Percentiles rank a stretch among this genome's conserved stretches.
phyloP scores from a whole-genome alignment of 2,329 filamentous ascomycete genomes.

The Aciculosporium take region DNA sequence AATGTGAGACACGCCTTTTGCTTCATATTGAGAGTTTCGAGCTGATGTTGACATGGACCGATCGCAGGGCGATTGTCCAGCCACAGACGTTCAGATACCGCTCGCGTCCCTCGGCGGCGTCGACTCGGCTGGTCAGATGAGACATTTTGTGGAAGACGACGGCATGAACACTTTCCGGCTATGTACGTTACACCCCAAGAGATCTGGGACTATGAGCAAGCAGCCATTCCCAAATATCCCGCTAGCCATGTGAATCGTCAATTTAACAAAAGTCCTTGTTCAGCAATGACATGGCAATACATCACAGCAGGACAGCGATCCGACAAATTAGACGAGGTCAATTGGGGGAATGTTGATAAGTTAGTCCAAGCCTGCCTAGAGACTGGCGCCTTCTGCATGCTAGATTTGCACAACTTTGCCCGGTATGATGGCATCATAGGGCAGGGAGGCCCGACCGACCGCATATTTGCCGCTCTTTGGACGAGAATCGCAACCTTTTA shows the following conservation, averaged over 20 bases:
- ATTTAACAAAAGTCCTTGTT: not conserved
- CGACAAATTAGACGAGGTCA: slow-evolving; percentile 31
- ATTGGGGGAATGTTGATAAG: slow-evolving; percentile 37
- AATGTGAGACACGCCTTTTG: slow-evolving; percentile 19
- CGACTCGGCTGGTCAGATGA: slow-evolving; percentile 37
- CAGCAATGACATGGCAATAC: slow-evolving; percentile 41
- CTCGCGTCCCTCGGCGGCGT: slow-evolving; percentile 17
- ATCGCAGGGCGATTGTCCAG: slow-evolving; percentile 24
- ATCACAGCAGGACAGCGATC: slow-evolving; percentile 39
- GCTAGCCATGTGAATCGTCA: not conserved
- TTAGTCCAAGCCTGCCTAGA: slow-evolving; percentile 41
- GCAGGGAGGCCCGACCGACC: slow-evolving; percentile 48
- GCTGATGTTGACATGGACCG: not conserved
- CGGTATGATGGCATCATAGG: slow-evolving; percentile 53
- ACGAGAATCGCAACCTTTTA: slow-evolving; percentile 43
- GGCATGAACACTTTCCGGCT: slow-evolving; percentile 42
- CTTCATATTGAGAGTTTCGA: not conserved
- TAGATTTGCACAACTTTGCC: slow-evolving; percentile 45
- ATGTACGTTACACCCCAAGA: slow-evolving; percentile 18
- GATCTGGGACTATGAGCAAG: not conserved
- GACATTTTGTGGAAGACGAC: slow-evolving; percentile 37
- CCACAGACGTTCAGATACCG: slow-evolving; percentile 21
- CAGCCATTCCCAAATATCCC: not conserved
- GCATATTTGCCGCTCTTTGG: slow-evolving; percentile 45
- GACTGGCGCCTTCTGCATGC: slow-evolving; percentile 43